Conservation (phyloP, 169 alveolate species). For the Toxoplasma gondii region DNA sequence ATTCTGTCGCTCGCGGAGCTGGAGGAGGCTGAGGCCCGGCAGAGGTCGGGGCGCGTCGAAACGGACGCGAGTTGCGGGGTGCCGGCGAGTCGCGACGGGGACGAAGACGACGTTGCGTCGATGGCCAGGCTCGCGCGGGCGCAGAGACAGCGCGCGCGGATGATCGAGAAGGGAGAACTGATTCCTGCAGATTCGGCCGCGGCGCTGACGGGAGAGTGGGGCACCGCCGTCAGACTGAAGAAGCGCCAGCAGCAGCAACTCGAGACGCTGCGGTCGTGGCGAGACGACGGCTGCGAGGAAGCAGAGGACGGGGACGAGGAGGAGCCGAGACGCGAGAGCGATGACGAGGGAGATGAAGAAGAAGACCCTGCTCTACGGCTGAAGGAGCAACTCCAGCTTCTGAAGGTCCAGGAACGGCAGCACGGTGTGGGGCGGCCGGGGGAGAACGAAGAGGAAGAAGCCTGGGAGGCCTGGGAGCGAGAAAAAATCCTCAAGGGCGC, state of each 20-base stretch:
- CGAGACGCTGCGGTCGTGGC: neutral
- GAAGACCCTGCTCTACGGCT: neutral
- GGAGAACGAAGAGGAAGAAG: constrained; percentile 16
- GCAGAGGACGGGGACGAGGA: neutral
- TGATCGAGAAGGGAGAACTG: constrained; percentile 15
- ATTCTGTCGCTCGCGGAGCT: neutral
- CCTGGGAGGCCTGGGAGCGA: constrained; percentile 11
- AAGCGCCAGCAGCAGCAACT: constrained; percentile 5
- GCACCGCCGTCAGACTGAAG: neutral
- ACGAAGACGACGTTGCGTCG: neutral
- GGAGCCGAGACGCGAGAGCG: neutral
- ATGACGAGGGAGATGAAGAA: neutral
- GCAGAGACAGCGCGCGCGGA: constrained; percentile 14
- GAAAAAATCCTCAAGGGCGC: constrained; percentile 12
- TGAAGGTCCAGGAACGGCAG: neutral
- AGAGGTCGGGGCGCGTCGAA: neutral
- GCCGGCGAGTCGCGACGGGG: neutral
- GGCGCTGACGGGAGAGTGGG: neutral
- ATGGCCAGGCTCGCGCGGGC: constrained; percentile 20
- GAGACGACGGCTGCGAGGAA: neutral
- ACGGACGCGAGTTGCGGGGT: neutral
- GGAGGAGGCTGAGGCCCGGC: constrained; percentile 25
- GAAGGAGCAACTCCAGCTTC: constrained; percentile 32
- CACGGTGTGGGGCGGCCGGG: neutral
- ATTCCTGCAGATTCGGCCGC: neutral